Conservation (phyloP, 202 grass and related monocot species). For the Setaria italica region DNA sequence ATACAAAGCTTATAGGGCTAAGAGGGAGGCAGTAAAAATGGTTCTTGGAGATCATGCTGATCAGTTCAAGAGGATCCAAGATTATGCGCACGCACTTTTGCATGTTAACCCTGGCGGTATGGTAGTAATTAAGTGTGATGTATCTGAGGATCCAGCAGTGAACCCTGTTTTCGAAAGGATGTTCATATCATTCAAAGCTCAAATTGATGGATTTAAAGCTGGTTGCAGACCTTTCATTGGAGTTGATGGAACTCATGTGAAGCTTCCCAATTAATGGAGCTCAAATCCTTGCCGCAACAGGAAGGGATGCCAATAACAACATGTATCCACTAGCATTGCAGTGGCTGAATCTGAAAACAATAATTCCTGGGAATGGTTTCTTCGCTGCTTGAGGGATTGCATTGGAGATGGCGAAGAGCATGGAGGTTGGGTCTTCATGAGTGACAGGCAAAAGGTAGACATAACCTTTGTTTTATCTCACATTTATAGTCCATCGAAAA, state of each 20-base stretch:
- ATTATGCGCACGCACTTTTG: not conserved
- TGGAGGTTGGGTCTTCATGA: no score
- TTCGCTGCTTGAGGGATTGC: no score
- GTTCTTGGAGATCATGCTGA: not conserved
- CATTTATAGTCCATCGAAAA: no score
- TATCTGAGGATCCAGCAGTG: not conserved
- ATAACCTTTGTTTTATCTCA: no score
- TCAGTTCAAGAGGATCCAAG: conserved; percentile 3
- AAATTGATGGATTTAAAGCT: not conserved
- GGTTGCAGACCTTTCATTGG: conserved; percentile 1
- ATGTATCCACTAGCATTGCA: conserved; percentile 2
- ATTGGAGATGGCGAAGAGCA: no score
- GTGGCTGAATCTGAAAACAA: no score
- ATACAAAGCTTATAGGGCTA: conserved; percentile 10
- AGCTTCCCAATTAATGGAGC: conserved; percentile 19
- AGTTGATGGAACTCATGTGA: conserved; percentile 11
- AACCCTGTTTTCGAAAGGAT: conserved; percentile 7
- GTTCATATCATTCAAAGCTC: conserved; percentile 33
- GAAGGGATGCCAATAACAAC: conserved; percentile 25
- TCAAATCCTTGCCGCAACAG: not conserved
- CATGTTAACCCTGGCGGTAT: not conserved
- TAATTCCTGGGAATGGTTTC: no score
- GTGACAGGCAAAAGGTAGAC: no score
- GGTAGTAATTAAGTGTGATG: conserved; percentile 16
- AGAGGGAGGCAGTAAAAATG: not conserved